Evolutionary conservation across 352 stramenopile genomes (phyloP), one percentile per base, ranked within the genome.

Genomic region (Phytophthora palmivora): DNA sequence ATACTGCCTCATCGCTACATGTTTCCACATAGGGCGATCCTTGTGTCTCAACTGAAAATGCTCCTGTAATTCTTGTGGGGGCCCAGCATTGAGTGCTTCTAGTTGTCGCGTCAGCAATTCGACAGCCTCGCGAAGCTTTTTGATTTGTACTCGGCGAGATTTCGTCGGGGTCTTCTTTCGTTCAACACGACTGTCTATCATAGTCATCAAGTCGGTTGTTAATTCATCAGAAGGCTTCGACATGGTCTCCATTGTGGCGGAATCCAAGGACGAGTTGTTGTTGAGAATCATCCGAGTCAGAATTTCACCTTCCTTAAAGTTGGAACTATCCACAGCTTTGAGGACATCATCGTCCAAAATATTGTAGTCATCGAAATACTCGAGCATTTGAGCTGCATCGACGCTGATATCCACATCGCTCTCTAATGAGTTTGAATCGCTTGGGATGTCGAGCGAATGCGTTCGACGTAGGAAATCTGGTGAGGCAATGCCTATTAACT

Each of bases 1-100:
- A 11, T 62, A 38, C 21, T 76, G 67, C 15, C 58, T 28, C 6
- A 60, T 41, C 2, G 67, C 63, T 0, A 58, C 11, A n/a, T 56
- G 24, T 18, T 70, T 55, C 68, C 68, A 76, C 9, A 73, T n/a
- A n/a, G n/a, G n/a, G 37, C 3, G 53, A 16, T 14, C n/a, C n/a
- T n/a, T n/a, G n/a, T 28, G 24, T 28, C 24, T 28, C 24, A 28
- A 28, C 24, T 28, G 24, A 28, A 28, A 3, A 6, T 3, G 30
- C 7, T 34, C 30, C 4, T 14, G 6, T 10, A 34, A 2, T 34
- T 34, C 30, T 34, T 11, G 30, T 10, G 30, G 7, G 10, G 30
- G 7, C 5, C 11, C 24, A 28, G 24, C 11, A 12, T 34, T 4
- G 30, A 34, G 30, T 34, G 30, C 30, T 14, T 34, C 7, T 3